Evolutionary conservation across 257 asterid species (phyloP), one percentile per base, ranked within the genome.

Genomic region (Plantago major): DNA sequence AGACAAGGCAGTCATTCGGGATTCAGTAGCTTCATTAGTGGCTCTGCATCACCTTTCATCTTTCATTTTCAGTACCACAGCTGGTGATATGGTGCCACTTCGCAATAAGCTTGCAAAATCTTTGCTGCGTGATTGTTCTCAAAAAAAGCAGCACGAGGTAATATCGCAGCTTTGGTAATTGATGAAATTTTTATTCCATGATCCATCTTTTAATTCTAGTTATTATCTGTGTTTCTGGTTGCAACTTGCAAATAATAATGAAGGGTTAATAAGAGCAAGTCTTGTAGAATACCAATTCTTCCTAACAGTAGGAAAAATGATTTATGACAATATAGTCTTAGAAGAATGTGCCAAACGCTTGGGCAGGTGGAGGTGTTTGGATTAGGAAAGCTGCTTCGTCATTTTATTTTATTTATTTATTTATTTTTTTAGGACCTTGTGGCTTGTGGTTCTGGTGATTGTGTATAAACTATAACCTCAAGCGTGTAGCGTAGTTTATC

Each of bases 71-170:
- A 76, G 73, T 14, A 55, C 69, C 37, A 58, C 69, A 46, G 33
- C 53, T 16, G 76, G 48, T 60, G 72, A 77, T 53, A 78, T 63
- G 59, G 72, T 74, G 46, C 58, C 79, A 3, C 73, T 87, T 52
- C 82, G 90, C 72, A 83, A 79, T 62, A 86, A 83, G 79, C 87
- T 93, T 11, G 75, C 69, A 33, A 93, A 84, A 67, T 81, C 83
- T 53, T 76, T 93, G 50, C 48, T 89, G 70, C 89, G 92, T 13
- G 95, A 89, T 79, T 89, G 63, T 62, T 76, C 95, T 48, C 79
- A 80, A 53, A 93, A 83, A 53, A 75, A 66, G 64, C 91, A 83
- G 17, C 99, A 76, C 44, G 82, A 89, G 97, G 97, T 93, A 84
- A n/a, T 28, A 3, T 60, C 49, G 46, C 49, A 26, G 11, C 40